Evolutionary conservation across 2,329 filamentous ascomycete genomes (phyloP).

Genomic region (Simplicillium sp.): DNA sequence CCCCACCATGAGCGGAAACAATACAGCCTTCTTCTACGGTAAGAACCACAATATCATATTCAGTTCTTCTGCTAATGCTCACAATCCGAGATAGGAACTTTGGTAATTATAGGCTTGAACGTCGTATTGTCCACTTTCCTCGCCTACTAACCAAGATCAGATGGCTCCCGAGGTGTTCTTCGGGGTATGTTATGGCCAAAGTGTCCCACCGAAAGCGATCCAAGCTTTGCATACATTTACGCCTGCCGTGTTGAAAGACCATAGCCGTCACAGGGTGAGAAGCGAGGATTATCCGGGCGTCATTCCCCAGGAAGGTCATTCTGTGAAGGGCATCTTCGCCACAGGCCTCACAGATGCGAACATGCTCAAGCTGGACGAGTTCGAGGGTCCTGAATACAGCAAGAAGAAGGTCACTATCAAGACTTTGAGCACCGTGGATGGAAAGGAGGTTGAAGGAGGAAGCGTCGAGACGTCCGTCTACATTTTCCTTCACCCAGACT

Average conservation of each 20-base stretch:
- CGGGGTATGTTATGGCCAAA: constrained; percentile 65
- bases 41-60: constrained; percentile 7
- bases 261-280: constrained; percentile 61
- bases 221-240: constrained; percentile 51
- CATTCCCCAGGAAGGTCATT: constrained; percentile 40
- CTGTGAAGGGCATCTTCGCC: constrained; percentile 67
- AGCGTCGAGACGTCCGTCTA: constrained; percentile 52
- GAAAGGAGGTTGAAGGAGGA: constrained; percentile 27
- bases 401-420: constrained; percentile 46
- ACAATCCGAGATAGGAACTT: constrained; percentile 16
- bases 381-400: constrained; percentile 71
- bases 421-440: constrained; percentile 33
- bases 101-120: constrained; percentile 16
- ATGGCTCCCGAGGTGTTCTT: constrained; percentile 87
- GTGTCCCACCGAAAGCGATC: constrained; percentile 35
- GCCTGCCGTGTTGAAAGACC: constrained; percentile 66
- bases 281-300: constrained; percentile 76
- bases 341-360: constrained; percentile 72
- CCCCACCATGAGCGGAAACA: constrained; percentile 28
- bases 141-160: constrained; percentile 11
- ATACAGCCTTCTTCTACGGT: constrained; percentile 51
- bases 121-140: too few species aligned
- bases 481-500: constrained; percentile 42
- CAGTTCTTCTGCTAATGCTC: constrained; percentile 2
- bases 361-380: constrained; percentile 64